Percentiles rank a stretch among this genome's conserved stretches.
Evolutionary conservation across 352 stramenopile genomes (phyloP).

Genomic region (Phytophthora colocasiae): DNA sequence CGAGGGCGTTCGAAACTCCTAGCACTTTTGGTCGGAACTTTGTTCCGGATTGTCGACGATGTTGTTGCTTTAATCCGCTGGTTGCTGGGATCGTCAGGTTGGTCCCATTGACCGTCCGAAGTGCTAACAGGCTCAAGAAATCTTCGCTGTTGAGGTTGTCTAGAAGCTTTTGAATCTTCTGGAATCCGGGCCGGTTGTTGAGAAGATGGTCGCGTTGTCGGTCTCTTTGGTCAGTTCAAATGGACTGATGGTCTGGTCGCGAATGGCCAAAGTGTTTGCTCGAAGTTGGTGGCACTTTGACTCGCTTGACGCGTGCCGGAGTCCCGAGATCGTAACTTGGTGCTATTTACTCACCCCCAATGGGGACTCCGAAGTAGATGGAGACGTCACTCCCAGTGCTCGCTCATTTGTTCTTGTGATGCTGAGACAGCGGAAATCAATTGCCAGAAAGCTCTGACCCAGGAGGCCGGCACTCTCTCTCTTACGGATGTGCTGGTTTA

Average conservation of each 20-base stretch:
- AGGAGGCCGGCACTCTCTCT: slow-evolving; percentile 9
- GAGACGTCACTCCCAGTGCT: slow-evolving; percentile 22
- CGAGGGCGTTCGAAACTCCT: not conserved
- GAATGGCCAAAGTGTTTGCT: slow-evolving; percentile 23
- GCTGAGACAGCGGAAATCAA: slow-evolving; percentile 23
- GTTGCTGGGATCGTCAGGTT: not conserved
- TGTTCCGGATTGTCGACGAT: slow-evolving; percentile 15
- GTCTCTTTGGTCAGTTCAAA: slow-evolving; percentile 11
- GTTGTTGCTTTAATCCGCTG: slow-evolving; percentile 1
- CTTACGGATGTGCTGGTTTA: slow-evolving; percentile 33
- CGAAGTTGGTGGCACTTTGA: slow-evolving; percentile 14
- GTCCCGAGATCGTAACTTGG: slow-evolving; percentile 12
- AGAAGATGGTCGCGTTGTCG: slow-evolving; percentile 10
- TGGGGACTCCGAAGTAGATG: slow-evolving; percentile 4
- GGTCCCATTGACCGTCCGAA: slow-evolving; percentile 10
- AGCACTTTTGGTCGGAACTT: not conserved
- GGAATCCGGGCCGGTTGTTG: not conserved
- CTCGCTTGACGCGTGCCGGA: slow-evolving; percentile 12
- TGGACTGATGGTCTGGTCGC: slow-evolving; percentile 25
- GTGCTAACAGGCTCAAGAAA: not conserved
- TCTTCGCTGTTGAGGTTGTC: not conserved
- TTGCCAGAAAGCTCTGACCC: slow-evolving; percentile 28
- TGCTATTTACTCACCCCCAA: slow-evolving; percentile 25
- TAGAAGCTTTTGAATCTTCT: not conserved
- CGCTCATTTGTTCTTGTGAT: slow-evolving; percentile 22